Evolutionary conservation across 352 stramenopile genomes (phyloP), one percentile per base, ranked within the genome.

Genomic region (Phytophthora idaei): DNA sequence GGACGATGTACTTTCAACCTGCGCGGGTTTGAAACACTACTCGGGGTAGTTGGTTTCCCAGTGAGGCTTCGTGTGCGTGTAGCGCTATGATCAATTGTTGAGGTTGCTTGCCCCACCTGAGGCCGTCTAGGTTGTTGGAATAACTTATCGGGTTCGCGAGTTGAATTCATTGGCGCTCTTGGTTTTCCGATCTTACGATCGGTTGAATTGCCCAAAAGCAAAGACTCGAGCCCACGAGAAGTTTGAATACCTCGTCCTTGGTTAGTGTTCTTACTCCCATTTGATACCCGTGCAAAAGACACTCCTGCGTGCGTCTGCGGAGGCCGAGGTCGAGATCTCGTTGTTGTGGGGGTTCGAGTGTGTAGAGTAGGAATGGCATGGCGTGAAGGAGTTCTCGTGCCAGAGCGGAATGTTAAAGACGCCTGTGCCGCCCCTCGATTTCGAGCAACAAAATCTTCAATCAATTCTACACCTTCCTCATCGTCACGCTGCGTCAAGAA

Each of bases 401-500:
- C 9, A 11, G 61, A 67, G 28, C 61, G 67, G 32, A 67, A 74
- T 10, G 50, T 71, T 29, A 74, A 56, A 7, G 49, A 44, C 6
- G 45, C 28, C 46, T 60, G 55, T 4, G 56, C 39, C 41, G 39
- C 57, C 21, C 61, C 50, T n/a, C 61, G 61, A 31, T 56, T 49
- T n/a, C 50, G 61, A 59, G 55, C 44, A 49, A 64, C 58, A 28
- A 71, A 68, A 48, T 65, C 52, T 51, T 72, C 57, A 17, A 68
- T 46, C 36, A 53, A 21, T 8, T 73, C 47, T 15, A 71, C 25
- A 7, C 46, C 77, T 42, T 80, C 75, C 21, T 81, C 73, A 7
- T 82, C 78, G 47, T 79, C 76, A 41, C 60, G 61, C 37, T 86
- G 78, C 0, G 75, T 86, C 14, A 83, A 63, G 47, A 84, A 86